Evolutionary conservation across 108 stramenopile species (phyloP), one percentile per base, ranked within the genome.

Genomic region (Skeletonema tropicum): DNA sequence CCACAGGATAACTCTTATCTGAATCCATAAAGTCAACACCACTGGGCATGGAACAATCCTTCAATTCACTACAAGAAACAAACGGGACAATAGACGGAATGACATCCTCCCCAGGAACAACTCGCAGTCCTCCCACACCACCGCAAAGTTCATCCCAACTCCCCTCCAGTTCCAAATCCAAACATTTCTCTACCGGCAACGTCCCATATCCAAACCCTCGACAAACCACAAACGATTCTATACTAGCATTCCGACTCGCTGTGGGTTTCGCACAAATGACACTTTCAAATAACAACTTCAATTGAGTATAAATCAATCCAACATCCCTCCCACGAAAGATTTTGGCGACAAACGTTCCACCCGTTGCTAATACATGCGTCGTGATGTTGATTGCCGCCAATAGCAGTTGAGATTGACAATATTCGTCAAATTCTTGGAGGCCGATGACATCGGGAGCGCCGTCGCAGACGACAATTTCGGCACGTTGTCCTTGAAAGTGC

Each of bases 381-480:
- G 97, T 89, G 63, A 99, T 98, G 76, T 92, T 89, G 36, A 98
- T 82, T 13, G 98, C 98, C 14, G 94, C 92, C 14, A 98, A 72
- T 33, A 99, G 70, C 41, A 99, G 86, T 83, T 98, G 95, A 8
- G 87, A 85, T 80, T 99, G 99, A n/a, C 97, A 55, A 80, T 94
- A 97, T 68, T 95, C 94, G 73, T 99, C 98, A 11, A 98, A 83
- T 52, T 97, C 94, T 65, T 97, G 97, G 41, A 98, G 84, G 15
- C 97, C 97, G 0, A 97, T 99, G 5, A 99, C 98, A 70, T 99
- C 99, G 4, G 99, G 99, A 10, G 99, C 99, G 29, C 99, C 99
- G 78, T 99, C 99, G 73, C 97, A 97, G 2, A 99, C 89, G 17
- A 99, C 98, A 5, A 99, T 86, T 71, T 99, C 95, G n/a, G 97